These are phyloP conservation scores for Coniochaeta sp. DNA, from an alignment of 2,329 filamentous ascomycete genomes.

Conservation along the genomic window DNA sequence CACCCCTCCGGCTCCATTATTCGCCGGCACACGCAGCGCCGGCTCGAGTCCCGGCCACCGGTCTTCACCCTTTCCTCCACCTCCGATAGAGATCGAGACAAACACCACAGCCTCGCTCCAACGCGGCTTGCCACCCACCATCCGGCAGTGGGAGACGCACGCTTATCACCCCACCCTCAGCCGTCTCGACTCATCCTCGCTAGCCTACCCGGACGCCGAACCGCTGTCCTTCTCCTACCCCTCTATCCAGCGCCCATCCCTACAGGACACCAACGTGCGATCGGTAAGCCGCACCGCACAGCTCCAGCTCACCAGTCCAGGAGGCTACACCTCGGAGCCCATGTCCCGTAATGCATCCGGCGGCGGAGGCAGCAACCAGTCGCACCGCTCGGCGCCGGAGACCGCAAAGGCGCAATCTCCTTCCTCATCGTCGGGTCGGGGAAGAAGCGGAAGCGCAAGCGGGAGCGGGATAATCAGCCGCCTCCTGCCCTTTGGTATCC, in stretches of 20 bases:
- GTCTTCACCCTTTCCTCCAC: slow-evolving; percentile 17
- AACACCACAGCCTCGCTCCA: slow-evolving; percentile 3
- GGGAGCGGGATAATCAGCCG: slow-evolving; percentile 1
- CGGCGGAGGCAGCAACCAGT: slow-evolving; percentile 3
- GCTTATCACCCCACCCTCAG: slow-evolving; percentile 13
- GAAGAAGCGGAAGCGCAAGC: neutral
- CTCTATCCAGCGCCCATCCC: neutral
- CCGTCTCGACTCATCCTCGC: slow-evolving; percentile 13
- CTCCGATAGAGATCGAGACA: slow-evolving; percentile 3
- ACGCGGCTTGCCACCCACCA: slow-evolving; percentile 3
- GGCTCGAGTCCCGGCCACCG: slow-evolving; percentile 21
- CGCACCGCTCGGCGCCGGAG: slow-evolving; percentile 20
- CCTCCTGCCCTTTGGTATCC: slow-evolving; percentile 11
- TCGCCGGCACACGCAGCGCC: slow-evolving; percentile 20
- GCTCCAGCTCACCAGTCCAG: slow-evolving; percentile 16
- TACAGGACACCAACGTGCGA: slow-evolving; percentile 9
- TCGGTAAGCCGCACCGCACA: slow-evolving; percentile 14
- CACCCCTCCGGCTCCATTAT: slow-evolving; percentile 11
- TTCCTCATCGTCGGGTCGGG: neutral
- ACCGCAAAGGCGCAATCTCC: slow-evolving; percentile 5
- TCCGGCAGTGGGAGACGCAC: slow-evolving; percentile 19
- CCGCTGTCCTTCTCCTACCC: slow-evolving; percentile 14
- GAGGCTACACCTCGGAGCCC: slow-evolving; percentile 40
- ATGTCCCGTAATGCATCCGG: slow-evolving; percentile 34
- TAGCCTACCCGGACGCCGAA: slow-evolving; percentile 11